These are phyloP conservation scores for Salix suchowensis DNA, from an alignment of 345 rosid species.

Conservation along the genomic window DNA sequence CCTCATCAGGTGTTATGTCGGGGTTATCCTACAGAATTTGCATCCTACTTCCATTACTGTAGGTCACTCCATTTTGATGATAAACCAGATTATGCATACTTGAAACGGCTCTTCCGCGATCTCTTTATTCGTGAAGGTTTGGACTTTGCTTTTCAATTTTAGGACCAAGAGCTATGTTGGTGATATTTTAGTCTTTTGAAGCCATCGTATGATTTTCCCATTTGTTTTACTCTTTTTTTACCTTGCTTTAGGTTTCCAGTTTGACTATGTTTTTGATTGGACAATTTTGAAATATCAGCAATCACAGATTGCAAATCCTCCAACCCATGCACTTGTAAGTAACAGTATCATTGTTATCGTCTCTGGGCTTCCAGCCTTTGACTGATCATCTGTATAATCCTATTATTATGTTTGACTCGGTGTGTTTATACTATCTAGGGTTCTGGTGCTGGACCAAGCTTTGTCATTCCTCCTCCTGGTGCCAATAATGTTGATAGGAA, in stretches of 20 bases:
- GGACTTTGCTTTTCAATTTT: slow-evolving; percentile 14
- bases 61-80: slow-evolving; percentile 84
- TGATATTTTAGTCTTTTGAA: neutral
- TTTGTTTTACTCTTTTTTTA: neutral
- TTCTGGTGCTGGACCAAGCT: slow-evolving; percentile 72
- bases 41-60: slow-evolving; percentile 86
- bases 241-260: slow-evolving; percentile 62
- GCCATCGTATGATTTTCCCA: neutral
- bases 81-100: slow-evolving; percentile 83
- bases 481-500: slow-evolving; percentile 54
- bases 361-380: neutral
- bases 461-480: slow-evolving; percentile 54
- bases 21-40: slow-evolving; percentile 88
- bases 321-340: slow-evolving; percentile 57
- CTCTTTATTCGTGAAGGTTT: slow-evolving; percentile 91
- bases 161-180: neutral
- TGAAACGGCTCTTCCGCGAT: slow-evolving; percentile 85
- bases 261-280: slow-evolving; percentile 91
- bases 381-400: slow-evolving; percentile 11
- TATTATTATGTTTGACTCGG: neutral
- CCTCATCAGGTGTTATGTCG: slow-evolving; percentile 63
- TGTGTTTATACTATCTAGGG: slow-evolving; percentile 36
- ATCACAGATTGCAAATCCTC: slow-evolving; percentile 63
- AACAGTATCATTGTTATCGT: neutral
- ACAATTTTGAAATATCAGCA: slow-evolving; percentile 88